A percentile compares a stretch with the other conserved stretches of the same genome.
Conservation (phyloP, 192 early-diverging fungal genomes). For the Coemansia sp. region DNA sequence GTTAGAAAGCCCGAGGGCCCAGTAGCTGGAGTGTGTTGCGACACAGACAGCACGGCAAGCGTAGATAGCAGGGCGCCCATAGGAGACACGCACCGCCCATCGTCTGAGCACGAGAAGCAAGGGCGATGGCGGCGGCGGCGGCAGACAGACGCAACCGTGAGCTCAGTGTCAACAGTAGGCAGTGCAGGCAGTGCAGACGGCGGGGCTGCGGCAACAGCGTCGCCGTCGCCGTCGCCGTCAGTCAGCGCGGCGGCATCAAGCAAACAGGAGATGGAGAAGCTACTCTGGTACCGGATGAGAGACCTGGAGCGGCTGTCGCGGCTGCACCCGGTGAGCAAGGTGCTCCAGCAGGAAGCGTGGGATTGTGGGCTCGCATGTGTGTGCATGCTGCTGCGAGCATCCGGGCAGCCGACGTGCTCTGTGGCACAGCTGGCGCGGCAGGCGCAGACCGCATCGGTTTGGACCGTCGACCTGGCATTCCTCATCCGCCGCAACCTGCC, state of each 20-base stretch:
- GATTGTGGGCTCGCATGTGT: slow-evolving; percentile 89
- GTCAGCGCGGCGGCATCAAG: slow-evolving; percentile 1
- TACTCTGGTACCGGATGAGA: slow-evolving; percentile 27
- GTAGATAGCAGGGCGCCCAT: background rate
- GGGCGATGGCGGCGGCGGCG: slow-evolving; percentile 12
- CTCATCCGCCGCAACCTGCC: slow-evolving; percentile 65
- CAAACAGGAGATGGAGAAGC: slow-evolving; percentile 35
- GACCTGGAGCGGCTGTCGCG: slow-evolving; percentile 48
- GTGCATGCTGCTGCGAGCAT: slow-evolving; percentile 71
- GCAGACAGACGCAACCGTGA: slow-evolving; percentile 25
- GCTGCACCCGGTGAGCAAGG: slow-evolving; percentile 50
- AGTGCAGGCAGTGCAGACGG: slow-evolving; percentile 14
- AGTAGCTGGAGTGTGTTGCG: background rate
- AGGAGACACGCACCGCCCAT: slow-evolving; percentile 12
- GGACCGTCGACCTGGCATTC: slow-evolving; percentile 90
- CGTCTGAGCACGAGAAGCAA: background rate
- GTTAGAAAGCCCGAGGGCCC: slow-evolving; percentile 4
- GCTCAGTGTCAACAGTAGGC: slow-evolving; percentile 12
- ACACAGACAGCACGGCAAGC: background rate
- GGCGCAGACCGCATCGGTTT: slow-evolving; percentile 64
- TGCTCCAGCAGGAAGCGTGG: slow-evolving; percentile 61
- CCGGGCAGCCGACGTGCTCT: slow-evolving; percentile 57
- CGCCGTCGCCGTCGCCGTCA: background rate
- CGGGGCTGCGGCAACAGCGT: background rate
- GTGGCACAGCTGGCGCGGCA: slow-evolving; percentile 59